These are phyloP conservation scores for Fusarium anguioides DNA, from an alignment of 2,329 filamentous ascomycete species.

Conservation along the genomic window DNA sequence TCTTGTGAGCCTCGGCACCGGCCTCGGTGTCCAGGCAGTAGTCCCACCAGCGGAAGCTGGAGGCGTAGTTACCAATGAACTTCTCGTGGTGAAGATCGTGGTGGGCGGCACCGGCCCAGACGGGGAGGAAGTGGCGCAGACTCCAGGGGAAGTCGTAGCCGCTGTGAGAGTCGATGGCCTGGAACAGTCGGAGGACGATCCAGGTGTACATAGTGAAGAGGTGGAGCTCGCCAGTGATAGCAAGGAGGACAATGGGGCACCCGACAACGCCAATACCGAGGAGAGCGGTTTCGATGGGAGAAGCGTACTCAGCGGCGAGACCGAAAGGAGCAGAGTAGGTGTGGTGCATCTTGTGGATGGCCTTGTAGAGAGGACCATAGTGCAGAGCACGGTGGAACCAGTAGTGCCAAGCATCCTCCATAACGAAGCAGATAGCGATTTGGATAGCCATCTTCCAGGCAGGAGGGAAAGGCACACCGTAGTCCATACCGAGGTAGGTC, in stretches of 20 bases:
- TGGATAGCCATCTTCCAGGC: conserved; percentile 89
- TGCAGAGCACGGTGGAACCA: conserved; percentile 94
- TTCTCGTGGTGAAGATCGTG: conserved; percentile 98
- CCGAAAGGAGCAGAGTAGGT: conserved; percentile 98
- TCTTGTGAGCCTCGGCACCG: conserved; percentile 85
- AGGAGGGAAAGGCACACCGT: conserved; percentile 88
- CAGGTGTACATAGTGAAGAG: conserved; percentile 98
- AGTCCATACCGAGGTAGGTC: conserved; percentile 89
- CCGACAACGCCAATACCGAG: conserved; percentile 89
- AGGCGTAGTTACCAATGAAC: conserved; percentile 98
- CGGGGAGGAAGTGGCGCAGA: conserved; percentile 92
- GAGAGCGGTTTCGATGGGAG: conserved; percentile 95
- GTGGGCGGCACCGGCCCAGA: conserved; percentile 98
- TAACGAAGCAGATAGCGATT: conserved; percentile 91
- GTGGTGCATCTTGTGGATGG: conserved; percentile 99
- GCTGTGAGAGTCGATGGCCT: conserved; percentile 97
- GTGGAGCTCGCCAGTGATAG: conserved; percentile 86
- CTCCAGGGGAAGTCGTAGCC: conserved; percentile 99
- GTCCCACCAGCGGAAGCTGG: conserved; percentile 99
- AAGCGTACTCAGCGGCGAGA: conserved; percentile 95
- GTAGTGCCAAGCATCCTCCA: conserved; percentile 99
- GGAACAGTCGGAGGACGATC: conserved; percentile 93
- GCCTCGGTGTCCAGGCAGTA: conserved; percentile 93
- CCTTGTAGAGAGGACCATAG: conserved; percentile 94
- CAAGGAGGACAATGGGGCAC: conserved; percentile 84